A percentile compares a stretch with the other conserved stretches of the same genome.
phyloP scores from a whole-genome alignment of 257 asterid species.

The Solanum dulcamara region DNA sequence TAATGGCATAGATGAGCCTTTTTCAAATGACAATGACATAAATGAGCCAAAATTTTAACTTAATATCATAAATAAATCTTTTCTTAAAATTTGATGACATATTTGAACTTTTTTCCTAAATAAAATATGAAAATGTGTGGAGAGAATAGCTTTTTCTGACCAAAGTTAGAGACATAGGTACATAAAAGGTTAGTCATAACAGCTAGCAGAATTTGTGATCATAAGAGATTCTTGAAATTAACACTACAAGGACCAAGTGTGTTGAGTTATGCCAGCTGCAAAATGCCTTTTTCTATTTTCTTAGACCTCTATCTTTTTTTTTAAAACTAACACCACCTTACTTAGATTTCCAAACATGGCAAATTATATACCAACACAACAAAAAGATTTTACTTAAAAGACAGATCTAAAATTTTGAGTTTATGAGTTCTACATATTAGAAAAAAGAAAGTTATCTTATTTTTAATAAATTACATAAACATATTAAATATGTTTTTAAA shows the following conservation, averaged over 20 bases:
- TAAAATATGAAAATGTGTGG: neutral
- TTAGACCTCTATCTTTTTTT: neutral
- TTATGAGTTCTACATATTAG: neutral
- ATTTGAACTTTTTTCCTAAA: no score
- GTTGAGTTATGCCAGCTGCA: neutral
- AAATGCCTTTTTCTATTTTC: slow-evolving; percentile 5
- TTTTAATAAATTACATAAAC: neutral
- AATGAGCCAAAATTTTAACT: no score
- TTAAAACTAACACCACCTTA: slow-evolving; percentile 5
- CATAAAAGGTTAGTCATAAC: neutral
- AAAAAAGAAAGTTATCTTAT: neutral
- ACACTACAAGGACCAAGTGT: neutral
- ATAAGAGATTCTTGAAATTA: neutral
- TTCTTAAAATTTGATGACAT: no score
- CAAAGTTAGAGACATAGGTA: neutral
- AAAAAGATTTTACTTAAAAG: neutral
- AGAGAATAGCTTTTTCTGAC: neutral
- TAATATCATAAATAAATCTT: no score
- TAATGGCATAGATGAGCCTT: no score
- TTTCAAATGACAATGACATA: no score
- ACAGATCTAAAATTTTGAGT: neutral
- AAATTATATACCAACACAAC: neutral
- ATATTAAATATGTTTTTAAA: no score
- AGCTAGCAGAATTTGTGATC: neutral
- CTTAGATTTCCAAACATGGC: slow-evolving; percentile 7